A percentile compares a stretch with the other conserved stretches of the same genome.
These are phyloP conservation scores for Fusarium protoensiforme DNA, from an alignment of 2,329 filamentous ascomycete species.

Conservation along the genomic window DNA sequence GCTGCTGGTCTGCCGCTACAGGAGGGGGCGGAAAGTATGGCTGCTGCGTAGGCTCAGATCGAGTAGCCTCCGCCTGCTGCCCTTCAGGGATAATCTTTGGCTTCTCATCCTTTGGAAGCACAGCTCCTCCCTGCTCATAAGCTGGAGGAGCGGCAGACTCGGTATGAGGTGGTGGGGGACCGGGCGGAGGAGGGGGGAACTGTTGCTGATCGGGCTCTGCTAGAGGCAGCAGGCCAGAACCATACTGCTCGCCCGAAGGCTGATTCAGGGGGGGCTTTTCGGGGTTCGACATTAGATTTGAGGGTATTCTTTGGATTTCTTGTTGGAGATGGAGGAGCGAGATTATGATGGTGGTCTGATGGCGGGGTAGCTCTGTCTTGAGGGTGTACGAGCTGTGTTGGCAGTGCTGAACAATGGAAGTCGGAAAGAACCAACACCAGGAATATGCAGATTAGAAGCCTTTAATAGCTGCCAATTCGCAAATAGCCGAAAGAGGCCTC, in stretches of 20 bases:
- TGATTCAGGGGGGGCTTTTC: constrained; percentile 34
- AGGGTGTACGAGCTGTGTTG: constrained; percentile 5
- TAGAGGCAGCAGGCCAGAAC: constrained; percentile 25
- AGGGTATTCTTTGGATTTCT: neutral
- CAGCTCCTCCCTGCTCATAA: constrained; percentile 24
- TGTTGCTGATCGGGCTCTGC: constrained; percentile 24
- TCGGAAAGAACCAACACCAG: neutral
- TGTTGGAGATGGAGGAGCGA: constrained; percentile 12
- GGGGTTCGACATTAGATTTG: constrained; percentile 30
- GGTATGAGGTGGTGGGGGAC: constrained; percentile 6
- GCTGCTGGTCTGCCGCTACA: neutral
- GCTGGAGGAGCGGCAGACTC: constrained; percentile 25
- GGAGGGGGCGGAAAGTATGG: constrained; percentile 11
- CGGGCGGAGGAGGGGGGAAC: constrained; percentile 32
- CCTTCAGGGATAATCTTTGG: neutral
- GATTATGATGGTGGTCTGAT: constrained; percentile 12
- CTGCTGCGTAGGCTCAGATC: constrained; percentile 7
- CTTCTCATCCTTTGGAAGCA: constrained; percentile 33
- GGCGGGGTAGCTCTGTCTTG: constrained; percentile 31
- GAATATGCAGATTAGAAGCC: neutral
- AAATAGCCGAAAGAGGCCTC: constrained; percentile 33
- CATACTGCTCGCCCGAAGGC: constrained; percentile 22
- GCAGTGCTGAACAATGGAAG: neutral
- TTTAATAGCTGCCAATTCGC: constrained; percentile 24
- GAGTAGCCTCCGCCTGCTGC: neutral